Conservation (phyloP, 2,329 filamentous ascomycete genomes). For the Sporothrix brasiliensis region DNA sequence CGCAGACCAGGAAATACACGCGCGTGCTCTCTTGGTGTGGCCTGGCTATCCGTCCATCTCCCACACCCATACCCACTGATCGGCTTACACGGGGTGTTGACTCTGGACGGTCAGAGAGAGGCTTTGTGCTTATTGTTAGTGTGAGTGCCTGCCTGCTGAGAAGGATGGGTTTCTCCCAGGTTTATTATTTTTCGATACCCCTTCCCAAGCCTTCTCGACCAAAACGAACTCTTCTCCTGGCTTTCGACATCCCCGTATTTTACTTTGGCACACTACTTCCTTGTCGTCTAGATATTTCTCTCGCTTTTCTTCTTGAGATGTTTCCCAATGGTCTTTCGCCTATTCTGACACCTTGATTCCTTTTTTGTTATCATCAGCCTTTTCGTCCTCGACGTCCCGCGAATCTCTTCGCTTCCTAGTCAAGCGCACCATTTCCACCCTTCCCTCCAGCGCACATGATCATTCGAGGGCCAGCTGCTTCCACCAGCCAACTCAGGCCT, state of each 20-base stretch:
- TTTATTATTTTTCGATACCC: conserved; percentile 22
- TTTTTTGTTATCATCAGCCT: background rate
- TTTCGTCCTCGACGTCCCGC: background rate
- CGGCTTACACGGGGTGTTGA: conserved; percentile 14
- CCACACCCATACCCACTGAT: conserved; percentile 23
- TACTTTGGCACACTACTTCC: background rate
- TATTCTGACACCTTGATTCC: background rate
- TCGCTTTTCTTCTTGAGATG: background rate
- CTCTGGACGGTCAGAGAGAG: background rate
- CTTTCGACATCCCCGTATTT: conserved; percentile 15
- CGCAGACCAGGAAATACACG: conserved; percentile 9
- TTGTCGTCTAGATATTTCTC: background rate
- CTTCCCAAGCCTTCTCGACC: conserved; percentile 10
- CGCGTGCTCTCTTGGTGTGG: conserved; percentile 22
- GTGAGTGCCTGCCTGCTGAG: conserved; percentile 19
- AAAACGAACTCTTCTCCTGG: background rate
- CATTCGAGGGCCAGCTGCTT: background rate
- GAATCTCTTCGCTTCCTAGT: background rate
- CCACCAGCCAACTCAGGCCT: background rate
- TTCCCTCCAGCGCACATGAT: background rate
- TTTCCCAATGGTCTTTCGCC: background rate
- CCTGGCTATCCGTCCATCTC: background rate
- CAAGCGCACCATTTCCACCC: background rate
- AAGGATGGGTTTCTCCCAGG: background rate
- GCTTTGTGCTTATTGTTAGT: conserved; percentile 11